These are phyloP conservation scores for Tuber borchii DNA, from an alignment of 495 filamentous ascomycete species.

Conservation along the genomic window DNA sequence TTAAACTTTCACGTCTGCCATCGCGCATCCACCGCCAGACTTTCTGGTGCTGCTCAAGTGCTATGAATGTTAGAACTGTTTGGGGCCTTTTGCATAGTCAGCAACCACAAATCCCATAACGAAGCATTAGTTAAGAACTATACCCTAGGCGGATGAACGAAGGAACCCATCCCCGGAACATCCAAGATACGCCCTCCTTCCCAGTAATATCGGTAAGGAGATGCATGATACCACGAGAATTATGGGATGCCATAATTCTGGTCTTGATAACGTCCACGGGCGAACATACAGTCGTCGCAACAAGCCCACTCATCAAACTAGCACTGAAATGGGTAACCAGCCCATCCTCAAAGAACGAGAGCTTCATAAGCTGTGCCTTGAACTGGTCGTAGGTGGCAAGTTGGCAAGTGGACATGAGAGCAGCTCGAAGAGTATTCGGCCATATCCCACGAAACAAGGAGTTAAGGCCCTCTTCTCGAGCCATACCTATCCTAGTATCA, in stretches of 20 bases:
- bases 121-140: conserved; percentile 2
- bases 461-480: conserved; percentile 58
- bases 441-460: conserved; percentile 81
- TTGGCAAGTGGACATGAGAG: conserved; percentile 89
- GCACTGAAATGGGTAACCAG: conserved; percentile 80
- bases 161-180: conserved; percentile 96
- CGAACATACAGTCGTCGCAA: conserved; percentile 89
- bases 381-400: conserved; percentile 87
- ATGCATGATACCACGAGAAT: conserved; percentile 53
- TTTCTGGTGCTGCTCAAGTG: conserved; percentile 86
- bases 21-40: conserved; percentile 46
- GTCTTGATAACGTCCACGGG: conserved; percentile 98
- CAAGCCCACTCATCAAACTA: conserved; percentile 78
- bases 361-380: conserved; percentile 66
- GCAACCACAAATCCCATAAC: conserved; percentile 4
- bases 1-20: conserved; percentile 5
- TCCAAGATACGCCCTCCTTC: conserved; percentile 77
- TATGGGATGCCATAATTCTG: conserved; percentile 73
- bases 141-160: conserved; percentile 84
- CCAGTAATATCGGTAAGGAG: conserved; percentile 63
- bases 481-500: conserved; percentile 31
- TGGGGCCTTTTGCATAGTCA: conserved; percentile 54
- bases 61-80: conserved; percentile 91
- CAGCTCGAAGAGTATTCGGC: conserved; percentile 82
- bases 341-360: conserved; percentile 65